These are phyloP conservation scores for Tolypocladium cylindrosporum DNA, from an alignment of 2,329 filamentous ascomycete genomes.

Conservation along the genomic window DNA sequence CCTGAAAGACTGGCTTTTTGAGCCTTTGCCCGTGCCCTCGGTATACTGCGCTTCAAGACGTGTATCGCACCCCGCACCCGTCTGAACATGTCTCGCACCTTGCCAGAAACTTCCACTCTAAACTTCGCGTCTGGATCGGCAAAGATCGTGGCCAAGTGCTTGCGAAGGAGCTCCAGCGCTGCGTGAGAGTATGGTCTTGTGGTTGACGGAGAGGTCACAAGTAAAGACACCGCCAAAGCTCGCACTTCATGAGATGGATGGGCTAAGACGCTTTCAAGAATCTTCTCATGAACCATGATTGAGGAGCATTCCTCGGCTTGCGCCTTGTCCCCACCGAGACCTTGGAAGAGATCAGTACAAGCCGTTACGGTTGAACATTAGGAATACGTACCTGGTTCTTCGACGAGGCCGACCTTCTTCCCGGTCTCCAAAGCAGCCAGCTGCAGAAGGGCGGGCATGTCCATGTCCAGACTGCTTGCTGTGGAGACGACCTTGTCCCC, in stretches of 20 bases:
- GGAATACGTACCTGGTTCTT: constrained; percentile 47
- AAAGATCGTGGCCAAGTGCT: constrained; percentile 61
- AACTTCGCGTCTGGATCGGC: constrained; percentile 81
- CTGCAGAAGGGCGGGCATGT: constrained; percentile 47
- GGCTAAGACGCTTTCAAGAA: constrained; percentile 42
- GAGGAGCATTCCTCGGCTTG: constrained; percentile 10
- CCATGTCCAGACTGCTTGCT: constrained; percentile 33
- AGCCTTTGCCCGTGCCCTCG: constrained; percentile 22
- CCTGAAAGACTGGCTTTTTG: constrained; percentile 17
- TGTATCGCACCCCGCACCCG: constrained; percentile 60
- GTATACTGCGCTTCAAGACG: constrained; percentile 37
- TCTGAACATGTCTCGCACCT: constrained; percentile 66
- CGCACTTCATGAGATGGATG: constrained; percentile 56
- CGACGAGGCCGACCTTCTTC: constrained; percentile 59
- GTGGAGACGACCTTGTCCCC: constrained; percentile 35
- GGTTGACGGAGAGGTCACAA: constrained; percentile 65
- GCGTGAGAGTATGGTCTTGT: constrained; percentile 59
- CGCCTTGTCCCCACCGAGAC: constrained; percentile 12
- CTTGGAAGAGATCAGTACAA: constrained; percentile 7
- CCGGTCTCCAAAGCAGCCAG: constrained; percentile 60
- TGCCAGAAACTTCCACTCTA: constrained; percentile 67
- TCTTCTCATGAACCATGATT: constrained; percentile 27
- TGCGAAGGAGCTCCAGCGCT: constrained; percentile 52
- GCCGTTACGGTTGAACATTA: too few species aligned
- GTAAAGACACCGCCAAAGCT: constrained; percentile 69